Conservation (phyloP, 495 filamentous ascomycete genomes). For the Penicillium waksmanii region DNA sequence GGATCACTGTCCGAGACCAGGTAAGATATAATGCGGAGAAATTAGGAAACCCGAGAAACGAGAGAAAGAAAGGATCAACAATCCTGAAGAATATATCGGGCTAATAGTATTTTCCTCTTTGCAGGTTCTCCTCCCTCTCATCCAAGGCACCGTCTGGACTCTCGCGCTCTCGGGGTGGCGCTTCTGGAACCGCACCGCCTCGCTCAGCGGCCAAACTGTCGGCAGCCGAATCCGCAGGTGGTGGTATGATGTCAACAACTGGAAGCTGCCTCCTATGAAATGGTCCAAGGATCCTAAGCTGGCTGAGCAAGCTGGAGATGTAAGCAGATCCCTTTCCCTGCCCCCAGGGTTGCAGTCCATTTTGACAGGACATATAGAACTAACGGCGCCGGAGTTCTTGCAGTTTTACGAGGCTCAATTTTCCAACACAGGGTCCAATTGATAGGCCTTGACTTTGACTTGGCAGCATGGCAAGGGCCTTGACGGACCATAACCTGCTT, state of each 20-base stretch:
- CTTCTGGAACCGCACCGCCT: constrained; percentile 75
- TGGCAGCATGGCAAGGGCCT: constrained; percentile 2
- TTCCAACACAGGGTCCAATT: constrained; percentile 42
- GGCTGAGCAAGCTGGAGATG: constrained; percentile 50
- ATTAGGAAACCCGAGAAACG: not conserved
- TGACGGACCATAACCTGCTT: constrained; percentile 12
- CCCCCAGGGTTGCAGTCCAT: no score
- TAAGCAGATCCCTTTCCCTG: constrained; percentile 36
- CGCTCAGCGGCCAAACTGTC: constrained; percentile 67
- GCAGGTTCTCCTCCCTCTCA: constrained; percentile 79
- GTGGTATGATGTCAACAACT: constrained; percentile 93
- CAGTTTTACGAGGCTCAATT: constrained; percentile 52
- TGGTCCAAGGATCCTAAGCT: constrained; percentile 34
- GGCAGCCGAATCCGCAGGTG: constrained; percentile 76
- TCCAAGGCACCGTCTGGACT: constrained; percentile 83
- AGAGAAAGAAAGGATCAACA: constrained; percentile 7
- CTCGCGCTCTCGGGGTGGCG: constrained; percentile 80
- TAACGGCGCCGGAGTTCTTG: constrained; percentile 46
- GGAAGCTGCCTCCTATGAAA: constrained; percentile 58
- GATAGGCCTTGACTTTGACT: constrained; percentile 5
- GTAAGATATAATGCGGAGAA: constrained; percentile 43
- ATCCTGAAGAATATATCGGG: not conserved
- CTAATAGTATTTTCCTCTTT: not conserved
- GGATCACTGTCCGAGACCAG: constrained; percentile 89
- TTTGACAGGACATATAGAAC: constrained; percentile 15